Conservation (phyloP, 2,329 filamentous ascomycete genomes). For the Scortechinia acanthostroma region DNA sequence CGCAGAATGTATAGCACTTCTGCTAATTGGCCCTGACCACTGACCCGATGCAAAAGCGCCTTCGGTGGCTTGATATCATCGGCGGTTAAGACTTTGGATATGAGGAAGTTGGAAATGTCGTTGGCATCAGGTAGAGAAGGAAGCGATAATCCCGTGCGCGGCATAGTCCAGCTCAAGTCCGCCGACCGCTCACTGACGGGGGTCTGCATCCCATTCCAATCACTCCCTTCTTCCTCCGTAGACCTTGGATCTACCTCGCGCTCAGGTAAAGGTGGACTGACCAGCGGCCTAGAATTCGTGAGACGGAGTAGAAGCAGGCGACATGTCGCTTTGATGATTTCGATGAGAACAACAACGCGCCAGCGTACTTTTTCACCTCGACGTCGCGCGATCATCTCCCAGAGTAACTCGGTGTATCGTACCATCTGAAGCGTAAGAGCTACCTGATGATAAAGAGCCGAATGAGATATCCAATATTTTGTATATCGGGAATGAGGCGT, state of each 20-base stretch:
- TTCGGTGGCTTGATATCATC: constrained; percentile 65
- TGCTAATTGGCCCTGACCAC: constrained; percentile 44
- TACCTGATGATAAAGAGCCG: constrained; percentile 46
- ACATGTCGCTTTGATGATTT: constrained; percentile 55
- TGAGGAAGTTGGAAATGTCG: constrained; percentile 56
- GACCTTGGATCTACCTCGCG: constrained; percentile 46
- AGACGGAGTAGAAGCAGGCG: constrained; percentile 50
- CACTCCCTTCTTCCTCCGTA: constrained; percentile 22
- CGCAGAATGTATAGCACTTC: constrained; percentile 60
- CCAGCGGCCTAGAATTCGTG: constrained; percentile 51
- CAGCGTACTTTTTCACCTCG: constrained; percentile 50
- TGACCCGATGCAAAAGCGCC: constrained; percentile 51
- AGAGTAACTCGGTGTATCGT: constrained; percentile 57
- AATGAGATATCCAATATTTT: constrained; percentile 52
- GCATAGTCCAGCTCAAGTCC: constrained; percentile 48
- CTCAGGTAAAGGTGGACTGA: constrained; percentile 53
- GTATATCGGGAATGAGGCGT: constrained; percentile 58
- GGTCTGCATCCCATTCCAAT: constrained; percentile 15
- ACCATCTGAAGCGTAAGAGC: constrained; percentile 53
- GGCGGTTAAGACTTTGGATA: constrained; percentile 62
- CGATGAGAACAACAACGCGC: constrained; percentile 52
- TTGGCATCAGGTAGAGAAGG: constrained; percentile 53
- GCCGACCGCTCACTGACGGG: neutral
- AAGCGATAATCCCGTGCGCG: constrained; percentile 56
- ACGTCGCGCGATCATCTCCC: constrained; percentile 58